Conservation (phyloP, 1,284 basidiomycete genomes). For the Rhodofomes roseus region DNA sequence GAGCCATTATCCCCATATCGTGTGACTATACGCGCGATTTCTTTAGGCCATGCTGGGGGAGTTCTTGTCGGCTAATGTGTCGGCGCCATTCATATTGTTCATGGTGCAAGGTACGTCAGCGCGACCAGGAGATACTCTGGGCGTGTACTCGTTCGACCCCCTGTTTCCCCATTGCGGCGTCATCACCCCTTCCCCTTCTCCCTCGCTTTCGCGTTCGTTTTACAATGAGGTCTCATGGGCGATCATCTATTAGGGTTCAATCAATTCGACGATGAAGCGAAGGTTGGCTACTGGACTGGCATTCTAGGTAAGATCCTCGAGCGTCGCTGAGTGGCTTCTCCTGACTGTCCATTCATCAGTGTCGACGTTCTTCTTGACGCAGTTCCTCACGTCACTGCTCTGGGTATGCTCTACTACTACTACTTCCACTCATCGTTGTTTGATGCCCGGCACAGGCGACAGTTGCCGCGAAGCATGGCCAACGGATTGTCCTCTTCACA, state of each 20-base stretch:
- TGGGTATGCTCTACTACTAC: conserved; percentile 48
- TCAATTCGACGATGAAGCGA: conserved; percentile 62
- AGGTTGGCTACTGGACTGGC: conserved; percentile 84
- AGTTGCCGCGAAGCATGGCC: conserved; percentile 88
- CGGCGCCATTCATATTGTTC: conserved; percentile 84
- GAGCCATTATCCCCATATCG: not conserved
- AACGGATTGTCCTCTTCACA: conserved; percentile 80
- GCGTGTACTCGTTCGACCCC: too few species aligned
- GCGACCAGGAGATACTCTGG: conserved; percentile 4
- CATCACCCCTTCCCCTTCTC: too few species aligned
- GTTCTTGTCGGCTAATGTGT: conserved; percentile 88
- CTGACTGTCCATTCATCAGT: conserved; percentile 39
- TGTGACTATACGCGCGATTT: conserved; percentile 3
- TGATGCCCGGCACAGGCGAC: conserved; percentile 60
- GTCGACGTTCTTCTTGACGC: conserved; percentile 78
- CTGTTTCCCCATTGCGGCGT: too few species aligned
- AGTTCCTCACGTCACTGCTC: conserved; percentile 91
- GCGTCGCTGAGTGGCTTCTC: not conserved
- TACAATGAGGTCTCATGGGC: not conserved
- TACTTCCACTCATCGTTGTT: not conserved
- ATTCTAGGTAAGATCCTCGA: conserved; percentile 53
- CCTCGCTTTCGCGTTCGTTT: too few species aligned
- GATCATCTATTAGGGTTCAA: conserved; percentile 50
- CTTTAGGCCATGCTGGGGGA: conserved; percentile 87
- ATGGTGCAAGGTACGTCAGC: conserved; percentile 79